These are phyloP conservation scores for Voacanga thouarsii DNA, from an alignment of 257 asterid species.

Conservation along the genomic window DNA sequence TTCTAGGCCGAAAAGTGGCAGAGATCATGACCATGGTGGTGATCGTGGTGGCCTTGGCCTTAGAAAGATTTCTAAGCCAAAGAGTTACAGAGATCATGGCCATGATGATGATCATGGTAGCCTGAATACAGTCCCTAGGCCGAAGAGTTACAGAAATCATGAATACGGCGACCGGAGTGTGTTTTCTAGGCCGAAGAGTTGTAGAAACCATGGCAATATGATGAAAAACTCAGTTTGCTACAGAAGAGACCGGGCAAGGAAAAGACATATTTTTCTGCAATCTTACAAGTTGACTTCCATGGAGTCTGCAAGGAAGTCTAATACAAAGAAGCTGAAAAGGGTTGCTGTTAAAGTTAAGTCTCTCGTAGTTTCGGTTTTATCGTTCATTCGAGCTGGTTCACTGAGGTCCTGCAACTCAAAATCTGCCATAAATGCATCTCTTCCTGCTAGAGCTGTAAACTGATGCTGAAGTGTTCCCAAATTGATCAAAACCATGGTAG, in stretches of 20 bases:
- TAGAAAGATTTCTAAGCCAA: neutral
- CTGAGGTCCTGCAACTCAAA: neutral
- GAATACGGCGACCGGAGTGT: neutral
- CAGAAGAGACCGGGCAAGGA: constrained; percentile 7
- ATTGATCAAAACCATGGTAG: neutral
- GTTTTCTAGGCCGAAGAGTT: constrained; percentile 8
- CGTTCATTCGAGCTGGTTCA: neutral
- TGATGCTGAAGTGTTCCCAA: constrained; percentile 3
- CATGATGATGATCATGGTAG: neutral
- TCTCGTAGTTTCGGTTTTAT: neutral
- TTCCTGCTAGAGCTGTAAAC: neutral
- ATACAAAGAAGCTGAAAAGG: neutral
- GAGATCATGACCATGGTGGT: neutral
- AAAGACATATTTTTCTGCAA: neutral
- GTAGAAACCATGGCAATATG: neutral
- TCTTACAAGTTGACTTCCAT: neutral
- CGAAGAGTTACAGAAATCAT: neutral
- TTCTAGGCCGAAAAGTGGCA: neutral
- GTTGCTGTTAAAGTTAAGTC: constrained; percentile 5
- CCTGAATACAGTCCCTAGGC: neutral
- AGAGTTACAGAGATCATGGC: neutral
- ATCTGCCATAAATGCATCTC: constrained; percentile 3
- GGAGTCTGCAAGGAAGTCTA: constrained; percentile 3
- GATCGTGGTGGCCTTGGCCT: neutral
- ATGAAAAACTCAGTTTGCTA: neutral